Evolutionary conservation across 192 early-diverging fungal genomes (phyloP).

Genomic region (Geranomyces variabilis): DNA sequence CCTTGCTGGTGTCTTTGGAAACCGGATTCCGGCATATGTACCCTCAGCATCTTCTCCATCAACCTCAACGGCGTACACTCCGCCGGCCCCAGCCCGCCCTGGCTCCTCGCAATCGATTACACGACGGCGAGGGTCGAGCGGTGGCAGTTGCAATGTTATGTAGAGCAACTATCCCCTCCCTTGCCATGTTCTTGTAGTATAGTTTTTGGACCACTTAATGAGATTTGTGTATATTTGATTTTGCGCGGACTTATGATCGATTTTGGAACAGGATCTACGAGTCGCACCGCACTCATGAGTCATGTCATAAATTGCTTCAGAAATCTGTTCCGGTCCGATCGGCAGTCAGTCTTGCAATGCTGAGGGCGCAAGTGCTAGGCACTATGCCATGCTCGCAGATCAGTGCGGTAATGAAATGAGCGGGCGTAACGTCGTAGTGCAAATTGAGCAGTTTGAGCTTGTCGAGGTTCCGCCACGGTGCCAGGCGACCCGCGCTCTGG

Average conservation of each 20-base stretch:
- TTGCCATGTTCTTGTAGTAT: no score
- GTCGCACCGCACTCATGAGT: no score
- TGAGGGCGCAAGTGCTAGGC: conserved; percentile 21
- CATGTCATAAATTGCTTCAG: background rate
- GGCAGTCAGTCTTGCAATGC: conserved; percentile 8
- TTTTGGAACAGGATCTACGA: no score
- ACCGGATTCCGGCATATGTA: background rate
- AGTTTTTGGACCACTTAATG: no score
- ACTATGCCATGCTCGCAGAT: conserved; percentile 87
- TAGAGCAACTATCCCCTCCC: no score
- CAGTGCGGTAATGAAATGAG: conserved; percentile 87
- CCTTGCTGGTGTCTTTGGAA: conserved; percentile 25
- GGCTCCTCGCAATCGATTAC: no score
- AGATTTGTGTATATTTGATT: no score
- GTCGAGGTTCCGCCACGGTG: conserved; percentile 74
- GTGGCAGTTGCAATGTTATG: no score
- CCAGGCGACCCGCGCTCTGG: conserved; percentile 21
- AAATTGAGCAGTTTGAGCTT: conserved; percentile 87
- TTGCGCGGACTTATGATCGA: no score
- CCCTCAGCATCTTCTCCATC: background rate
- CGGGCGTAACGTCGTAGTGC: conserved; percentile 93
- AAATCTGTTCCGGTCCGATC: conserved; percentile 8
- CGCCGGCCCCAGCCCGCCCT: no score
- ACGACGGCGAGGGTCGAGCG: no score
- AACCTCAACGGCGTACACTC: background rate